These are phyloP conservation scores for Aspergillus fructus DNA, from an alignment of 2,329 filamentous ascomycete species.

Conservation along the genomic window DNA sequence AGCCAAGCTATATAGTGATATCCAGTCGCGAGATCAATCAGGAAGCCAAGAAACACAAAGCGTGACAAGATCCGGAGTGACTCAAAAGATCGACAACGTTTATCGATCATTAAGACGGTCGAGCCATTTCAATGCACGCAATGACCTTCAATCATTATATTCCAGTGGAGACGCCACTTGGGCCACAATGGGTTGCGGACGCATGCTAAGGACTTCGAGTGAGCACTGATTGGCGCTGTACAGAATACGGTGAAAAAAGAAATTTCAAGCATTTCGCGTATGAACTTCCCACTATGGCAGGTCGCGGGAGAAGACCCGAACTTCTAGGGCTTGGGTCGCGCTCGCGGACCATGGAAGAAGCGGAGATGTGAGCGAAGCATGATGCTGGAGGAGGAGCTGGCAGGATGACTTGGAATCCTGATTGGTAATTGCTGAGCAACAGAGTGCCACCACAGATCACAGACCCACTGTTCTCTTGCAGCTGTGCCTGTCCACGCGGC, in stretches of 20 bases:
- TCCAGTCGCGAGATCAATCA: slow-evolving; percentile 15
- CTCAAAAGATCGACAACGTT: not conserved
- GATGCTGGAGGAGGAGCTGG: not conserved
- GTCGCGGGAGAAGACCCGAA: slow-evolving; percentile 11
- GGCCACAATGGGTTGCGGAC: not conserved
- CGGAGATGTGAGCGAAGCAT: not conserved
- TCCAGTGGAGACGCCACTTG: slow-evolving; percentile 6
- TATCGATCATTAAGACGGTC: slow-evolving; percentile 1
- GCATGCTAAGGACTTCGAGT: not conserved
- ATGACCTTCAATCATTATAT: slow-evolving; percentile 2
- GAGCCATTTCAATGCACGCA: not conserved
- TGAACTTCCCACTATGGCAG: slow-evolving; percentile 20
- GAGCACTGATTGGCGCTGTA: not conserved
- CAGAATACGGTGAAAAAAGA: not conserved
- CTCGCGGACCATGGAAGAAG: slow-evolving; percentile 1
- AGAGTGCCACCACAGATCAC: not conserved
- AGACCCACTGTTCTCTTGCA: not conserved
- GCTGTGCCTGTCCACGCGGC: not conserved
- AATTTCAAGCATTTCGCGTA: slow-evolving; percentile 8
- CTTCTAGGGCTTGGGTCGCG: slow-evolving; percentile 4
- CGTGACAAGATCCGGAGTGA: not conserved
- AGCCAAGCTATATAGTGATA: not conserved
- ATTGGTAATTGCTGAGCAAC: not conserved
- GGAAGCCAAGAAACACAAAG: slow-evolving; percentile 20
- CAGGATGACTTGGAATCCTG: not conserved